These are phyloP conservation scores for Hypholoma sublateritium DNA, from an alignment of 768 basidiomycete species.

Conservation along the genomic window DNA sequence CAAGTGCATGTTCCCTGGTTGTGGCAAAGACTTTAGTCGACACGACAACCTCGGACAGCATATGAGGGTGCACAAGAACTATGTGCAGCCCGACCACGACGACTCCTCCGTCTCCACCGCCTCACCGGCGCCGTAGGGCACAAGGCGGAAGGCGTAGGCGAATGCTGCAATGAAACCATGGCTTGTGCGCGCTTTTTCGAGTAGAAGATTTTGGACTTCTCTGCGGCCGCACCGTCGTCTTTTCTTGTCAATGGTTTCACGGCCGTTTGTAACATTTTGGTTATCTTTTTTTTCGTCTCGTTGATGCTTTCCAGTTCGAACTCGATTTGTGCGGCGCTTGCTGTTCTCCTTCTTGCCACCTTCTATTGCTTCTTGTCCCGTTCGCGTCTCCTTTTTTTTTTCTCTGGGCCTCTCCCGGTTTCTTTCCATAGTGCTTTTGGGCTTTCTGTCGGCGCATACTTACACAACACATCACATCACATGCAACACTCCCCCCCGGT, in stretches of 20 bases:
- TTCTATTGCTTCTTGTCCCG: background rate
- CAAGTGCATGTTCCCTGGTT: conserved; percentile 76
- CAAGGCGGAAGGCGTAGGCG: conserved; percentile 8
- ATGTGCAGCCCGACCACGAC: conserved; percentile 22
- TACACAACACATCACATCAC: background rate
- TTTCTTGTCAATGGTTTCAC: background rate
- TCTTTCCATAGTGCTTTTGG: conserved; percentile 3
- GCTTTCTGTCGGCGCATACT: conserved; percentile 4
- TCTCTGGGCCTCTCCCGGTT: background rate
- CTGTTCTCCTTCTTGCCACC: background rate
- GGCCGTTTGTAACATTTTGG: background rate
- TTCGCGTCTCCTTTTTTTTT: background rate
- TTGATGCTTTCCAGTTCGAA: conserved; percentile 3
- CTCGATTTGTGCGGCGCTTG: background rate
- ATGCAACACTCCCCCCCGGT: background rate
- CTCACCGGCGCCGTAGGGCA: conserved; percentile 7
- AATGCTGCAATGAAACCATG: background rate
- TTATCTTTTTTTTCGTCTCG: background rate
- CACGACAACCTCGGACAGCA: conserved; percentile 90
- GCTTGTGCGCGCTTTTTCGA: background rate
- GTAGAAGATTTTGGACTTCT: too few relatives aligned
- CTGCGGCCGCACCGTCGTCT: background rate
- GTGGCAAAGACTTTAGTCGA: conserved; percentile 82
- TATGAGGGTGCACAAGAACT: conserved; percentile 75
- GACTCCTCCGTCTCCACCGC: conserved; percentile 2